These are phyloP conservation scores for Trichosanthes cucumerina DNA, from an alignment of 306 rosid genomes.

Conservation along the genomic window DNA sequence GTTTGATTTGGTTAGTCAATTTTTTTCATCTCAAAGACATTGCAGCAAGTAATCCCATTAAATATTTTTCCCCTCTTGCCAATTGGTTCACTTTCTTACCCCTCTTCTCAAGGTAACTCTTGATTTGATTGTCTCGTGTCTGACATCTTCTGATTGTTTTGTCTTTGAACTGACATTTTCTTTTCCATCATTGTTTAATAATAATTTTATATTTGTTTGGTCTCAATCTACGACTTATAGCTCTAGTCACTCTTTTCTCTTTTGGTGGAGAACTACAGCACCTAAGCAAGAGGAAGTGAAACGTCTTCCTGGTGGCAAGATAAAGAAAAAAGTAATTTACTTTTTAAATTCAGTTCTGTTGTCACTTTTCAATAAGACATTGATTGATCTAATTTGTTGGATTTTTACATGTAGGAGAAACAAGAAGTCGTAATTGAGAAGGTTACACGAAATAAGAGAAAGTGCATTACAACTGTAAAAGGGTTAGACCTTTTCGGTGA, in stretches of 20 bases:
- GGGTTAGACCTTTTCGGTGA: constrained; percentile 93
- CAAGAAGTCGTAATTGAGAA: constrained; percentile 89
- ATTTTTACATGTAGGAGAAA: constrained; percentile 52
- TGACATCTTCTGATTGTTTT: background rate
- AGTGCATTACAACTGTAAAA: constrained; percentile 89
- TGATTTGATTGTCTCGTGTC: background rate
- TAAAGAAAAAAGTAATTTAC: constrained; percentile 73
- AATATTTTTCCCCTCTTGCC: background rate
- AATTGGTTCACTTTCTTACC: background rate
- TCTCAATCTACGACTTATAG: background rate
- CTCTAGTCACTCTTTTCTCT: background rate
- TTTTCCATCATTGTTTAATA: background rate
- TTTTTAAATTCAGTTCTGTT: background rate
- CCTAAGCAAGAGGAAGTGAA: constrained; percentile 77
- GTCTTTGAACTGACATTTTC: background rate
- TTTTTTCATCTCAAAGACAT: background rate
- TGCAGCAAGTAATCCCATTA: background rate
- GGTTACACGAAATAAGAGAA: constrained; percentile 84
- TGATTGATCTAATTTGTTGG: constrained; percentile 4
- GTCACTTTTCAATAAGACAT: background rate
- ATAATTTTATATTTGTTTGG: background rate
- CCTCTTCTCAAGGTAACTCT: background rate
- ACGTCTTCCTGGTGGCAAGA: constrained; percentile 99
- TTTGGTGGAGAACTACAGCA: constrained; percentile 28
- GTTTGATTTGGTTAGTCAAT: background rate